These are phyloP conservation scores for Cordia subcordata DNA, from an alignment of 257 asterid species.

Conservation along the genomic window DNA sequence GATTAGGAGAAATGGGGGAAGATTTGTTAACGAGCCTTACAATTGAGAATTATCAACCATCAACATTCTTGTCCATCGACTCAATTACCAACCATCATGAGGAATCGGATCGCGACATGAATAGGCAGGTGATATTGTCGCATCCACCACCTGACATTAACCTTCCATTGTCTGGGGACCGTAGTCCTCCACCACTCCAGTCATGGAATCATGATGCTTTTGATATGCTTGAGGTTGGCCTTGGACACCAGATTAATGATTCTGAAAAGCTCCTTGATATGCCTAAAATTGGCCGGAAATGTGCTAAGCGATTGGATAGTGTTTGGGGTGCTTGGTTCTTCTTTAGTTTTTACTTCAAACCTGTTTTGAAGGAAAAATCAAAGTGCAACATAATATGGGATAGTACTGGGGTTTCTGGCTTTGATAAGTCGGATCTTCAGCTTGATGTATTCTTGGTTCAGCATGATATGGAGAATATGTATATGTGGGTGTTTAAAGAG, in stretches of 20 bases:
- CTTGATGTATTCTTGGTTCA: constrained; percentile 13
- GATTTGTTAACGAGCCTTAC: background rate
- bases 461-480: constrained; percentile 20
- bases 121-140: background rate
- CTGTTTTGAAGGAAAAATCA: constrained; percentile 7
- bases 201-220: background rate
- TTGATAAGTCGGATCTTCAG: constrained; percentile 14
- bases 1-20: constrained; percentile 5
- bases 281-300: constrained; percentile 8
- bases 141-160: constrained; percentile 9
- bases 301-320: constrained; percentile 13
- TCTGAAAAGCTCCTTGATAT: background rate
- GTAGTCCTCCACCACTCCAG: constrained; percentile 5
- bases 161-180: constrained; percentile 3
- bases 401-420: constrained; percentile 9
- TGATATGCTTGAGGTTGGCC: constrained; percentile 5
- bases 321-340: constrained; percentile 12
- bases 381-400: constrained; percentile 6
- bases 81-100: background rate
- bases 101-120: background rate
- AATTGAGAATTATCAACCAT: constrained; percentile 7
- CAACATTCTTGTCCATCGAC: constrained; percentile 10
- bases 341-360: constrained; percentile 6
- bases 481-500: constrained; percentile 20
- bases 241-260: background rate